These are phyloP conservation scores for Chenopodium suecicum DNA, from an alignment of 148 eudicot species.

Conservation along the genomic window DNA sequence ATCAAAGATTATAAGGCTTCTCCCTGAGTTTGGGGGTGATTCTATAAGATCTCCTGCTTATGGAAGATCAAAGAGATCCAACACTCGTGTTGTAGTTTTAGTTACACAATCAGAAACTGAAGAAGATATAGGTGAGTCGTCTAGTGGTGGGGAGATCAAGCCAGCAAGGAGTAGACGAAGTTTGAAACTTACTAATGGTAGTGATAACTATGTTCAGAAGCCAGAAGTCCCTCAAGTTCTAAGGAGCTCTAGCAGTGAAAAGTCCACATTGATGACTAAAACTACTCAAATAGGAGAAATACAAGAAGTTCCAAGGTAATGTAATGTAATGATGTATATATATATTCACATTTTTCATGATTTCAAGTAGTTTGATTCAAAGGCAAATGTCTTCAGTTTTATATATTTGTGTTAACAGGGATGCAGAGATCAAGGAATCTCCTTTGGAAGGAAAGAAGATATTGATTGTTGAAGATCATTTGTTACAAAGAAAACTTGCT, in stretches of 20 bases:
- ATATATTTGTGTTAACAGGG: neutral
- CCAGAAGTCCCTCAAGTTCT: neutral
- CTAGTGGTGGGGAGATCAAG: neutral
- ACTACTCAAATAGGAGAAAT: neutral
- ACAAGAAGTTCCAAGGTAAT: neutral
- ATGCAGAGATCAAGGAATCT: conserved; percentile 6
- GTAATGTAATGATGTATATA: neutral
- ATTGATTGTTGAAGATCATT: conserved; percentile 26
- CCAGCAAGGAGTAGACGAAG: neutral
- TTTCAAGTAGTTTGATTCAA: neutral
- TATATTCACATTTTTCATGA: neutral
- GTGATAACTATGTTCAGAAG: neutral
- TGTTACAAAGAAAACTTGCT: conserved; percentile 18
- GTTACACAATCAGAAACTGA: conserved; percentile 1
- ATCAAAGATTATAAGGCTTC: conserved; percentile 40
- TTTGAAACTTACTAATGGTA: neutral
- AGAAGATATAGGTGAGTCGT: neutral
- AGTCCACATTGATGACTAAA: neutral
- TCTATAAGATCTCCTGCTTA: neutral
- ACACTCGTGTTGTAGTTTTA: neutral
- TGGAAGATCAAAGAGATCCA: neutral
- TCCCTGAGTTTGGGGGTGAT: conserved; percentile 72
- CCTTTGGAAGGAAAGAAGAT: conserved; percentile 28
- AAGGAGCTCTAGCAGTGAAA: conserved; percentile 2
- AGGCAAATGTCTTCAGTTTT: neutral